phyloP scores from a whole-genome alignment of 768 basidiomycete species.

The Boletus sensibilis region DNA sequence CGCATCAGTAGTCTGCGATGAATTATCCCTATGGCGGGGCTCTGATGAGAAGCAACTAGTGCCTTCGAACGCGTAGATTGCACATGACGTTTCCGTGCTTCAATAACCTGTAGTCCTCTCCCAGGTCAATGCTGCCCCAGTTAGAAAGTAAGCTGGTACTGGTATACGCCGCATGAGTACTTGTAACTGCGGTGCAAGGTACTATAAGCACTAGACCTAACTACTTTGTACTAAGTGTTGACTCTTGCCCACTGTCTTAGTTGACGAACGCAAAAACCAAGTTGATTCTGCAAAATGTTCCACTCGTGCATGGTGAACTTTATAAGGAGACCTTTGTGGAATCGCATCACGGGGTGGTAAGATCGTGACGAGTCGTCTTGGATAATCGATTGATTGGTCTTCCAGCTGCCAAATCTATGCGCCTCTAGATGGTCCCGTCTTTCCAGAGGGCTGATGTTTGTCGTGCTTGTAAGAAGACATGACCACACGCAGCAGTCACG shows the following conservation, averaged over 20 bases:
- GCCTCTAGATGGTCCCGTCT: not conserved
- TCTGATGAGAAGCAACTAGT: not conserved
- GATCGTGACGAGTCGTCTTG: not conserved
- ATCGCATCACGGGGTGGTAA: not conserved
- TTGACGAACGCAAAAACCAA: not conserved
- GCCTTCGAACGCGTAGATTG: not conserved
- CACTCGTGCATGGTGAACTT: not conserved
- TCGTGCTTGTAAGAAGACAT: not conserved
- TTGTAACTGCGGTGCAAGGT: too few relatives aligned
- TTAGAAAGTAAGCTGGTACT: too few relatives aligned
- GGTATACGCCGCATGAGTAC: too few relatives aligned
- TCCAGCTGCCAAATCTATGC: not conserved
- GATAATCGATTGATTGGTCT: not conserved
- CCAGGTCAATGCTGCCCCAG: too few relatives aligned
- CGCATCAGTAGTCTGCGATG: not conserved
- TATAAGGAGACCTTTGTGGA: not conserved
- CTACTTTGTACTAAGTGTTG: too few relatives aligned
- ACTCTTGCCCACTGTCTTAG: too few relatives aligned
- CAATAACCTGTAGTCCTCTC: too few relatives aligned
- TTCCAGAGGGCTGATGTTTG: not conserved
- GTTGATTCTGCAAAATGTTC: not conserved
- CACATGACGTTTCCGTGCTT: not conserved
- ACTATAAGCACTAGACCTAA: too few relatives aligned
- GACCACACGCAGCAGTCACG: not conserved
- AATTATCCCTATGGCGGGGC: not conserved